Conservation (phyloP, 768 basidiomycete species). For the Tulasnella sp. region DNA sequence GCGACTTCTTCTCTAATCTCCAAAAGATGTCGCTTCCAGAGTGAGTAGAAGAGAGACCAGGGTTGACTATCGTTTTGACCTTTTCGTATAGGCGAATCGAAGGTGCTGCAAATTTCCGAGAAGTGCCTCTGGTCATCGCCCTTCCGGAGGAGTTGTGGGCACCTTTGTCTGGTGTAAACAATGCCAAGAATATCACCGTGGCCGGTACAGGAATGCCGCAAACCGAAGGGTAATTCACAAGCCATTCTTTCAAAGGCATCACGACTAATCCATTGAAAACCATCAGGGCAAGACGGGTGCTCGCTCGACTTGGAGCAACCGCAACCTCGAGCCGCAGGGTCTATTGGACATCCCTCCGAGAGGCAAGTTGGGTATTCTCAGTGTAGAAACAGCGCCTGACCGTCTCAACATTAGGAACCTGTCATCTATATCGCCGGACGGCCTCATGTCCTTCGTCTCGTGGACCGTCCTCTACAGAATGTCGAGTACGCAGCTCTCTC, state of each 20-base stretch:
- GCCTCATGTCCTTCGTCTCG: constrained; percentile 80
- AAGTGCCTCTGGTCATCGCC: constrained; percentile 45
- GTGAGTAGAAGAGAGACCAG: constrained; percentile 33
- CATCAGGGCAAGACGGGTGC: constrained; percentile 58
- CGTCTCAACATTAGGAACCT: constrained; percentile 51
- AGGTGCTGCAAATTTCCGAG: constrained; percentile 87
- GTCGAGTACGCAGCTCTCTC: constrained; percentile 57
- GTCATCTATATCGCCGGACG: constrained; percentile 80
- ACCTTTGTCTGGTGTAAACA: constrained; percentile 18
- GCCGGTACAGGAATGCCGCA: constrained; percentile 85
- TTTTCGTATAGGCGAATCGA: constrained; percentile 54
- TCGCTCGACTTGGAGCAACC: constrained; percentile 67
- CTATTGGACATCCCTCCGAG: constrained; percentile 91
- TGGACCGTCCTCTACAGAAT: constrained; percentile 82
- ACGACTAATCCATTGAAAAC: not conserved
- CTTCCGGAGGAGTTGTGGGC: constrained; percentile 1
- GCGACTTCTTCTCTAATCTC: constrained; percentile 83
- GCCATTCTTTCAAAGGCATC: not conserved
- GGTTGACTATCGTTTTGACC: not conserved
- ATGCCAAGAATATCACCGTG: constrained; percentile 15
- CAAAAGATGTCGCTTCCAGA: constrained; percentile 97
- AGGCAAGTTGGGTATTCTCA: constrained; percentile 36
- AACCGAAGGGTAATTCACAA: constrained; percentile 53
- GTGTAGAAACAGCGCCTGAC: constrained; percentile 16
- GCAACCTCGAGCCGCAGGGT: constrained; percentile 63